A percentile compares a stretch with the other conserved stretches of the same genome.
Conservation (phyloP, 441 rosid species). For the Erodium moschatum region DNA sequence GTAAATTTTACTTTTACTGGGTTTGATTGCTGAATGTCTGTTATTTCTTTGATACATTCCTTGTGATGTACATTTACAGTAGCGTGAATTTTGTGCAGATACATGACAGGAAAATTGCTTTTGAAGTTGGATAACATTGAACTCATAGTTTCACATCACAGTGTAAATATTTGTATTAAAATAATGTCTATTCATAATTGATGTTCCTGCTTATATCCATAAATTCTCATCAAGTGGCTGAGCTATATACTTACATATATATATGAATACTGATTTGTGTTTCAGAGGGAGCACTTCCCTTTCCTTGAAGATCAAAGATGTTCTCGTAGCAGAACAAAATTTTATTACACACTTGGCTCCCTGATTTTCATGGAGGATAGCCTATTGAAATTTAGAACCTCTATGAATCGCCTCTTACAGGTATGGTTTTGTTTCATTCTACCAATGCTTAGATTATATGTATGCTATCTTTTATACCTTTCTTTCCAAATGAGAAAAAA, state of each 20-base stretch:
- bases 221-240: not conserved
- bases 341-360: constrained; percentile 92
- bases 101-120: constrained; percentile 98
- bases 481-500: not conserved
- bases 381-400: constrained; percentile 84
- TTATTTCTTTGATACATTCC: constrained; percentile 9
- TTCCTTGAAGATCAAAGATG: constrained; percentile 84
- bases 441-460: no score
- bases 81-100: constrained; percentile 38
- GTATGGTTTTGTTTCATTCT: constrained; percentile 23
- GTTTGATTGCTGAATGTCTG: constrained; percentile 14
- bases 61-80: not conserved
- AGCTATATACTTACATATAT: constrained; percentile 6
- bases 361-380: constrained; percentile 95
- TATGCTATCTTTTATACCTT: no score
- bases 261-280: constrained; percentile 15
- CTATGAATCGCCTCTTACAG: constrained; percentile 87
- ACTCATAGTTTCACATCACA: constrained; percentile 86
- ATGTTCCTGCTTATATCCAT: not conserved
- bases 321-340: constrained; percentile 96
- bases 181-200: not conserved
- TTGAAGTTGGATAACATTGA: constrained; percentile 82
- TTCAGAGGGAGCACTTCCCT: constrained; percentile 94
- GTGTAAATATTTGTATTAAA: constrained; percentile 39
- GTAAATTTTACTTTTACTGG: constrained; percentile 39